Evolutionary conservation across 2,329 filamentous ascomycete genomes (phyloP).

Genomic region (Zymoseptoria passerinii): DNA sequence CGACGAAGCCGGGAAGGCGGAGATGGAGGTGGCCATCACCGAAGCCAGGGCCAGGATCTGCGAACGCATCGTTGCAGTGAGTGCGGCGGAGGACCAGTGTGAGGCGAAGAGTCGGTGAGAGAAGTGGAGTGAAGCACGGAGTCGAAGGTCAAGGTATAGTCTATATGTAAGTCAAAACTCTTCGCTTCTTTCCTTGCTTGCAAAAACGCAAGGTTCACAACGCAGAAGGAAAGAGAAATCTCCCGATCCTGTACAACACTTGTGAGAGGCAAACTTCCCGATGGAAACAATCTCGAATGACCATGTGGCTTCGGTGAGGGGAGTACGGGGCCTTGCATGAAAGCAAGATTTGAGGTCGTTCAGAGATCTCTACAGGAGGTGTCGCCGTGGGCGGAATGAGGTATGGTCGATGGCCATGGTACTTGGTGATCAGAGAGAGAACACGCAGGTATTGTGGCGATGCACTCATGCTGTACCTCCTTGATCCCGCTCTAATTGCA

Average conservation of each 20-base stretch:
- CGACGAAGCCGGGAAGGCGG: neutral
- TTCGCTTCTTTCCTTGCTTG: neutral
- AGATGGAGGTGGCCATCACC: neutral
- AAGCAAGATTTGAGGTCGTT: neutral
- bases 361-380: neutral
- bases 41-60: no score
- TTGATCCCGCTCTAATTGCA: no score
- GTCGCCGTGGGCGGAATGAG: no score
- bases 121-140: neutral
- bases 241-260: neutral
- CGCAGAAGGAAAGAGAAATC: neutral
- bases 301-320: slow-evolving; percentile 6
- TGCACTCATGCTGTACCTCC: neutral
- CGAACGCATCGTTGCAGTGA: no score
- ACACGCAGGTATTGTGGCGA: neutral
- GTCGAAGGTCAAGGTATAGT: neutral
- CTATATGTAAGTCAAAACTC: neutral
- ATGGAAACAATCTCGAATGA: neutral
- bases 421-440: neutral
- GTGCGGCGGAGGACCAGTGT: no score
- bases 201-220: neutral
- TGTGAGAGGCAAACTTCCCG: neutral
- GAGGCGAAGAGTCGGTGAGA: neutral
- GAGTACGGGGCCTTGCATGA: slow-evolving; percentile 2
- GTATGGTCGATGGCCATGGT: no score